Percentiles rank a stretch among this genome's conserved stretches.
These are phyloP conservation scores for Rhododendron ferrugineum DNA, from an alignment of 148 eudicot species.

Conservation along the genomic window DNA sequence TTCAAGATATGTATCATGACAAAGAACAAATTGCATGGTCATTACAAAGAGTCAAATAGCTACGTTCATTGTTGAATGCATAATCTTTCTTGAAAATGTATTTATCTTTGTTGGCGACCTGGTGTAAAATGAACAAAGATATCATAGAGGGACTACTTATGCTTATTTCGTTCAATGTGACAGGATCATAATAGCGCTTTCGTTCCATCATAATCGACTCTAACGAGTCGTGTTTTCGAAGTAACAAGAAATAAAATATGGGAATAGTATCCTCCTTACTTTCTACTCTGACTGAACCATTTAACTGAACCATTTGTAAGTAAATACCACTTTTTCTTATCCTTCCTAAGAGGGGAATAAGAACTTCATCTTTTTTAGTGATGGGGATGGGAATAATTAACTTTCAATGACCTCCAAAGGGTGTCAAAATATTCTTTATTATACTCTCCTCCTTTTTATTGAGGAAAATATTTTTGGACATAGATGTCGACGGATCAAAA, in stretches of 20 bases:
- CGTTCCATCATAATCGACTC: neutral
- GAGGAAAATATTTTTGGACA: too few species aligned
- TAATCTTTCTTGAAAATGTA: too few species aligned
- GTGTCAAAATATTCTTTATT: neutral
- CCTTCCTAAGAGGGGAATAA: neutral
- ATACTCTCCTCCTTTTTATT: neutral
- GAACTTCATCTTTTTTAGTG: neutral
- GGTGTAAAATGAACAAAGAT: too few species aligned
- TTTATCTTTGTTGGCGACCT: too few species aligned
- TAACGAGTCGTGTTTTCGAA: neutral
- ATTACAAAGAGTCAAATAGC: neutral
- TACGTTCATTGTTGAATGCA: too few species aligned
- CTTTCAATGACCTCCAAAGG: neutral
- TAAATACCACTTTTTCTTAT: neutral
- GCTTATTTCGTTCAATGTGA: neutral
- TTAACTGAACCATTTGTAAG: neutral
- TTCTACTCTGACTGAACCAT: neutral
- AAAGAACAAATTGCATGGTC: too few species aligned
- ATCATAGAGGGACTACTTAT: neutral
- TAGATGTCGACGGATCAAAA: too few species aligned
- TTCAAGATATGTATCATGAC: too few species aligned
- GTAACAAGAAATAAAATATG: neutral
- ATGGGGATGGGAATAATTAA: neutral
- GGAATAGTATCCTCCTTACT: neutral
- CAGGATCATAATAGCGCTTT: neutral